A percentile compares a stretch with the other conserved stretches of the same genome.
Evolutionary conservation across 495 filamentous ascomycete species (phyloP).

Genomic region (Penicillium lividum): DNA sequence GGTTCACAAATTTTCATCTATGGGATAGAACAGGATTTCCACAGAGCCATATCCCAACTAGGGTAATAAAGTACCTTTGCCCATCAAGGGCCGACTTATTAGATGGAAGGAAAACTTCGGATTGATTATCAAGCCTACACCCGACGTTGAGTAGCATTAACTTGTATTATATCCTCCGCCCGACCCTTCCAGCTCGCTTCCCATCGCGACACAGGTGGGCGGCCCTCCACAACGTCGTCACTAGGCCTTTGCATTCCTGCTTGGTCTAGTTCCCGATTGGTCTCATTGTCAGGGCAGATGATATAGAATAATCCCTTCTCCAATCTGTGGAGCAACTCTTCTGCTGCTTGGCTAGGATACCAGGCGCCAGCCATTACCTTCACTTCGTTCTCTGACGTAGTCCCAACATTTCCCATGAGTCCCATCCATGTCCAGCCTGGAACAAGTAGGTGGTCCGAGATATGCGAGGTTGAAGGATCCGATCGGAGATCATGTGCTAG

Average conservation of each 20-base stretch:
- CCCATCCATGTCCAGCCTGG: slow-evolving; percentile 81
- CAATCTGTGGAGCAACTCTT: slow-evolving; percentile 64
- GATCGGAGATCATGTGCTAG: slow-evolving; percentile 64
- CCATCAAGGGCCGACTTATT: too few relatives aligned
- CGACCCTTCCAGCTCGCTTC: slow-evolving; percentile 63
- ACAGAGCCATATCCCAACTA: too few relatives aligned
- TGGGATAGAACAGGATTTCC: too few relatives aligned
- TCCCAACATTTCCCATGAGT: slow-evolving; percentile 53
- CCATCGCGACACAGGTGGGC: slow-evolving; percentile 73
- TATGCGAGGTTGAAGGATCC: slow-evolving; percentile 41
- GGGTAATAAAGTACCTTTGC: too few relatives aligned
- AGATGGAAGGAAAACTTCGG: too few relatives aligned
- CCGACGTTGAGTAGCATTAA: too few relatives aligned
- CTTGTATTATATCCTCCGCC: too few relatives aligned
- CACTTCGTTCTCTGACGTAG: slow-evolving; percentile 27
- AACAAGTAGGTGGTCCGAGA: slow-evolving; percentile 67
- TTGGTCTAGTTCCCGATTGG: slow-evolving; percentile 63
- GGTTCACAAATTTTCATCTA: too few relatives aligned
- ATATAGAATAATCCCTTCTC: slow-evolving; percentile 69
- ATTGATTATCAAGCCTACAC: too few relatives aligned
- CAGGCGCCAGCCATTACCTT: slow-evolving; percentile 71
- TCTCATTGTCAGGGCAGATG: slow-evolving; percentile 79
- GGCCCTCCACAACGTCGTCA: slow-evolving; percentile 63
- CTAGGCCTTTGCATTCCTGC: slow-evolving; percentile 71
- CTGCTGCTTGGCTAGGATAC: slow-evolving; percentile 68